Evolutionary conservation across 2,329 filamentous ascomycete genomes (phyloP).

Genomic region (Fusarium sp.): DNA sequence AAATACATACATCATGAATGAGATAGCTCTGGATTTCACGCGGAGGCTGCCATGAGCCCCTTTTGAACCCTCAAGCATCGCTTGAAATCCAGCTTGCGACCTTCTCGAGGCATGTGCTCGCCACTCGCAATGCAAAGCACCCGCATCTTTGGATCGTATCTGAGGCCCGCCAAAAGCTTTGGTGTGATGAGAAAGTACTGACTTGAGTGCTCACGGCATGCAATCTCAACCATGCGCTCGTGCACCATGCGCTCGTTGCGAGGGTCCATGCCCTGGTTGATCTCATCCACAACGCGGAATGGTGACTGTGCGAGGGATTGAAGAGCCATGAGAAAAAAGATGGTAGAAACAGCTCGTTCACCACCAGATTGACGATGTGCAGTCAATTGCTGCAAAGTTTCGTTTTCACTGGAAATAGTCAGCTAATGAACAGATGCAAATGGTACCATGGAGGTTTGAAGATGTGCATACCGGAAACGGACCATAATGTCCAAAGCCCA

Average conservation of each 20-base stretch:
- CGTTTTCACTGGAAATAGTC: conserved; percentile 70
- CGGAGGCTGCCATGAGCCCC: conserved; percentile 52
- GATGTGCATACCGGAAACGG: conserved; percentile 80
- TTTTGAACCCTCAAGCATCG: conserved; percentile 60
- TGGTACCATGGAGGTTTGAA: neutral
- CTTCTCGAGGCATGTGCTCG: conserved; percentile 73
- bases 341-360: conserved; percentile 94
- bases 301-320: conserved; percentile 93
- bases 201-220: conserved; percentile 82
- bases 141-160: conserved; percentile 91
- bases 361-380: conserved; percentile 96
- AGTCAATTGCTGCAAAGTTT: conserved; percentile 85
- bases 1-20: neutral
- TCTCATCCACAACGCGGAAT: conserved; percentile 98
- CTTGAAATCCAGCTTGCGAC: conserved; percentile 62
- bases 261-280: conserved; percentile 99
- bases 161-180: conserved; percentile 86
- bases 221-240: conserved; percentile 97
- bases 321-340: conserved; percentile 98
- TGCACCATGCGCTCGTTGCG: conserved; percentile 98
- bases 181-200: conserved; percentile 98
- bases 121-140: conserved; percentile 94
- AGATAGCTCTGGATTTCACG: neutral
- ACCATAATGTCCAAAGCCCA: conserved; percentile 96
- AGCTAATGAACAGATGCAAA: neutral